phyloP scores from a whole-genome alignment of 1,139 yeast species.

The Yamadazyma membranifaciens region DNA sequence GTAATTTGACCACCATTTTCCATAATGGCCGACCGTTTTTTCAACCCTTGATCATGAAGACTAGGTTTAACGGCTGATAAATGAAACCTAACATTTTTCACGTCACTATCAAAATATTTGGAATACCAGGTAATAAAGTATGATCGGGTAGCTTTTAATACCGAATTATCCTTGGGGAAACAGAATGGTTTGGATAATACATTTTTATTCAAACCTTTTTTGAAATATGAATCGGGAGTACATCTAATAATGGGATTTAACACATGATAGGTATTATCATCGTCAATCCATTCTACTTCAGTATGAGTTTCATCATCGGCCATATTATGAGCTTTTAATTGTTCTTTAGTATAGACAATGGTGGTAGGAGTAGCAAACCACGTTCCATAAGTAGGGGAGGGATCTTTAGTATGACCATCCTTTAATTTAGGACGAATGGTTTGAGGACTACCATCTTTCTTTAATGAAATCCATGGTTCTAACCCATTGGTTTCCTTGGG shows the following conservation, averaged over 20 bases:
- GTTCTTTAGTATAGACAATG: constrained; percentile 51
- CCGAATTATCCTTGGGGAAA: constrained; percentile 64
- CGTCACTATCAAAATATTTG: constrained; percentile 50
- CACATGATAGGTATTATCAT: constrained; percentile 65
- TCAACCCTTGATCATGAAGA: constrained; percentile 53
- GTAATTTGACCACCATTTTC: constrained; percentile 39
- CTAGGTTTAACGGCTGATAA: constrained; percentile 63
- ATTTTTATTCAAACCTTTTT: constrained; percentile 62
- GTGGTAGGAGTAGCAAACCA: constrained; percentile 74
- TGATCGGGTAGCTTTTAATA: constrained; percentile 55
- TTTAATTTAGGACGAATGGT: constrained; percentile 73
- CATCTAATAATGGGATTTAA: constrained; percentile 82
- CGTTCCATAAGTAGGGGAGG: constrained; percentile 71
- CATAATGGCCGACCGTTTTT: constrained; percentile 36
- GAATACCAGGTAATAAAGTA: constrained; percentile 84
- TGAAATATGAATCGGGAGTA: constrained; percentile 71
- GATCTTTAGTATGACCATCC: constrained; percentile 65
- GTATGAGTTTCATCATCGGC: constrained; percentile 53
- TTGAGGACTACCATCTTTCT: constrained; percentile 77
- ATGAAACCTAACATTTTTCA: constrained; percentile 63
- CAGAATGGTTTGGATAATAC: constrained; percentile 72
- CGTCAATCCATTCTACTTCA: constrained; percentile 56
- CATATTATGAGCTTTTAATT: constrained; percentile 70
- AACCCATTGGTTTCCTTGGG: constrained; percentile 63
- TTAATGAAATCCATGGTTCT: constrained; percentile 78